phyloP scores from a whole-genome alignment of 2,329 filamentous ascomycete species.

The Monosporascus sp. region DNA sequence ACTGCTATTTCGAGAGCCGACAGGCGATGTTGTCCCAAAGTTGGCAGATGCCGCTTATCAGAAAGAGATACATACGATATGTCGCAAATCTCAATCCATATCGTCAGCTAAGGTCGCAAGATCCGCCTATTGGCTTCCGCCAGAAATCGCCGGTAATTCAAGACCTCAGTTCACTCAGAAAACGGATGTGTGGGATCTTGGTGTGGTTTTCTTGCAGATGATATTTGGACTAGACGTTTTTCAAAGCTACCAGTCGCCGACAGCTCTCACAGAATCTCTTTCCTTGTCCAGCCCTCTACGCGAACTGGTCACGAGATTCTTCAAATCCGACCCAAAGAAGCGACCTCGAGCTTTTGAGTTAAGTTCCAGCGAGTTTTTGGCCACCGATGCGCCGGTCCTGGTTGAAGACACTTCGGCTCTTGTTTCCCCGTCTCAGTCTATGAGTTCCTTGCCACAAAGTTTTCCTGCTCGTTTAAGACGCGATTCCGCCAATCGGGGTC shows the following conservation, averaged over 20 bases:
- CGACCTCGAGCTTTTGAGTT: slow-evolving; percentile 76
- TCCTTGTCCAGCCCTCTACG: slow-evolving; percentile 69
- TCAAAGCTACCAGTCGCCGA: slow-evolving; percentile 73
- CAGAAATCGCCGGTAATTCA: slow-evolving; percentile 63
- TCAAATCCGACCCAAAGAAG: slow-evolving; percentile 79
- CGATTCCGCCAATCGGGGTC: slow-evolving; percentile 54
- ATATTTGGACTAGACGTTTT: slow-evolving; percentile 77
- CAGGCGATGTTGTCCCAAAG: slow-evolving; percentile 66
- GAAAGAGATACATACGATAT: slow-evolving; percentile 58
- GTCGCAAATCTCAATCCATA: slow-evolving; percentile 45
- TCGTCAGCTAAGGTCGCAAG: slow-evolving; percentile 56
- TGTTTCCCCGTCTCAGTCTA: slow-evolving; percentile 36
- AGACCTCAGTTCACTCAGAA: slow-evolving; percentile 66
- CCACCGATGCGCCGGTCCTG: slow-evolving; percentile 58
- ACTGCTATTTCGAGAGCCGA: slow-evolving; percentile 64
- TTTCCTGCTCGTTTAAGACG: slow-evolving; percentile 45
- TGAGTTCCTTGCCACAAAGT: slow-evolving; percentile 36
- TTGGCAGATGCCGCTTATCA: slow-evolving; percentile 71
- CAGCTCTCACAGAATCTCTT: slow-evolving; percentile 64
- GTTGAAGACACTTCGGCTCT: slow-evolving; percentile 38
- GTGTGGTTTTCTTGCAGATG: slow-evolving; percentile 89
- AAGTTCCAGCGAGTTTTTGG: slow-evolving; percentile 59
- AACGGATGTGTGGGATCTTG: slow-evolving; percentile 93
- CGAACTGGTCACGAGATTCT: slow-evolving; percentile 78
- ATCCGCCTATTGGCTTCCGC: slow-evolving; percentile 78